A percentile compares a stretch with the other conserved stretches of the same genome.
These are phyloP conservation scores for Selaginella moellendorffii DNA, from an alignment of 75 land plant genomes.

Conservation along the genomic window DNA sequence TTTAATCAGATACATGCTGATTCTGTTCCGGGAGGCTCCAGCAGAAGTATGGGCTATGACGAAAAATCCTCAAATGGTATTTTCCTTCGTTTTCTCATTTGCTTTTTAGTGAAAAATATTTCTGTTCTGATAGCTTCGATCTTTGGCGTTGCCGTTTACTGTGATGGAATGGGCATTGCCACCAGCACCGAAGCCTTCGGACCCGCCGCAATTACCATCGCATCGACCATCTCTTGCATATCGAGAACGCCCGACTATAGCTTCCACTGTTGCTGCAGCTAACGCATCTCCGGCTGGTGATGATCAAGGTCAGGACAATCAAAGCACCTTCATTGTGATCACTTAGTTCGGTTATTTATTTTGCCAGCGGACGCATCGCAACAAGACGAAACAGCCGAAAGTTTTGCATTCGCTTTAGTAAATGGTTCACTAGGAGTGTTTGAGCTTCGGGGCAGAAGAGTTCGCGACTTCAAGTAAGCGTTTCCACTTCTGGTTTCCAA, in stretches of 20 bases:
- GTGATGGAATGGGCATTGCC: slow-evolving; percentile 99
- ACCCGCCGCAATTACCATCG: slow-evolving; percentile 25
- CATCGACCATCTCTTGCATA: slow-evolving; percentile 32
- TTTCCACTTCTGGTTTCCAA: neutral
- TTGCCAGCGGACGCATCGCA: neutral
- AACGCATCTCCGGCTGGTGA: slow-evolving; percentile 23
- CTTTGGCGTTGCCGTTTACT: slow-evolving; percentile 93
- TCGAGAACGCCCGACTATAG: slow-evolving; percentile 32
- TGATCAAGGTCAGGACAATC: slow-evolving; percentile 16
- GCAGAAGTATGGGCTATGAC: slow-evolving; percentile 99
- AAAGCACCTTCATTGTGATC: too few relatives aligned
- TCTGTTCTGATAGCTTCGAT: slow-evolving; percentile 63
- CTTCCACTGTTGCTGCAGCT: slow-evolving; percentile 34
- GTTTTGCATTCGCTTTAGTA: slow-evolving; percentile 97
- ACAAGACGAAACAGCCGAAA: slow-evolving; percentile 69
- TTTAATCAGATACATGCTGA: slow-evolving; percentile 69
- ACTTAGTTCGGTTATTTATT: too few relatives aligned
- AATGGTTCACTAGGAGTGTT: slow-evolving; percentile 99
- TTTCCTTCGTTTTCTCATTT: neutral
- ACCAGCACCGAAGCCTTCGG: slow-evolving; percentile 51
- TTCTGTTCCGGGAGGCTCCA: slow-evolving; percentile 96
- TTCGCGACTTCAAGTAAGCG: slow-evolving; percentile 76
- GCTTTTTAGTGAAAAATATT: neutral
- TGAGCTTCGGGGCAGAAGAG: slow-evolving; percentile 89
- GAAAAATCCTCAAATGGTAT: slow-evolving; percentile 81